Conservation (phyloP, 108 stramenopile species). For the Stephanodiscus minutulus region DNA sequence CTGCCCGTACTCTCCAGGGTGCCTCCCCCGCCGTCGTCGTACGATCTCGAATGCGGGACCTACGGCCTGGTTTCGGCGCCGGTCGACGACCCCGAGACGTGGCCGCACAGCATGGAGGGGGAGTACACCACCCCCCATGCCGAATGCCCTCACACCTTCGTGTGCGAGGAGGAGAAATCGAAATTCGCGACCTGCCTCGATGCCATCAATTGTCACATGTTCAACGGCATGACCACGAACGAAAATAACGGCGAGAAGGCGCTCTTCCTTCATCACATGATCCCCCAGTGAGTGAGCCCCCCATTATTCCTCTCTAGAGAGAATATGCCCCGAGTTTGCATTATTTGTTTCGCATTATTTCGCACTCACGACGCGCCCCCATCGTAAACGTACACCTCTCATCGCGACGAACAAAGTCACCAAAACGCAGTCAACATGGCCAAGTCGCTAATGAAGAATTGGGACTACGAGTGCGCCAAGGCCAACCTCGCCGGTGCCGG, state of each 20-base stretch:
- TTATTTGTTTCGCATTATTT: not conserved
- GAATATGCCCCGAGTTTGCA: too few species aligned
- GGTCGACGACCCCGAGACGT: not conserved
- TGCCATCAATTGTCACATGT: slow-evolving; percentile 80
- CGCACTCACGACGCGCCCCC: too few species aligned
- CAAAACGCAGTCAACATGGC: slow-evolving; percentile 96
- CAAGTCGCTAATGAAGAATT: slow-evolving; percentile 65
- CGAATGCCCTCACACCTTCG: slow-evolving; percentile 63
- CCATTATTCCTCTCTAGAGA: too few species aligned
- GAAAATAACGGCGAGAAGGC: slow-evolving; percentile 28
- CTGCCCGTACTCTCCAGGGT: slow-evolving; percentile 7
- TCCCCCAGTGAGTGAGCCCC: slow-evolving; percentile 59
- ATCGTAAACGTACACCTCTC: too few species aligned
- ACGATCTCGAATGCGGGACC: slow-evolving; percentile 79
- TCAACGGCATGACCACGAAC: slow-evolving; percentile 63
- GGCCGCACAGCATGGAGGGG: slow-evolving; percentile 5
- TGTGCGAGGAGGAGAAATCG: slow-evolving; percentile 41
- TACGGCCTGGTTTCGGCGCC: slow-evolving; percentile 43
- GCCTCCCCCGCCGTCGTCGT: slow-evolving; percentile 24
- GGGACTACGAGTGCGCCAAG: slow-evolving; percentile 39
- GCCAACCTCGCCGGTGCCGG: too few species aligned
- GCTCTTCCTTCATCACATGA: slow-evolving; percentile 89
- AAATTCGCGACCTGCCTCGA: slow-evolving; percentile 63
- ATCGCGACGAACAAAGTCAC: slow-evolving; percentile 38
- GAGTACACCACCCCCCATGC: slow-evolving; percentile 61